These are phyloP conservation scores for Byssochlamys sp. DNA, from an alignment of 2,329 filamentous ascomycete species.

Conservation along the genomic window DNA sequence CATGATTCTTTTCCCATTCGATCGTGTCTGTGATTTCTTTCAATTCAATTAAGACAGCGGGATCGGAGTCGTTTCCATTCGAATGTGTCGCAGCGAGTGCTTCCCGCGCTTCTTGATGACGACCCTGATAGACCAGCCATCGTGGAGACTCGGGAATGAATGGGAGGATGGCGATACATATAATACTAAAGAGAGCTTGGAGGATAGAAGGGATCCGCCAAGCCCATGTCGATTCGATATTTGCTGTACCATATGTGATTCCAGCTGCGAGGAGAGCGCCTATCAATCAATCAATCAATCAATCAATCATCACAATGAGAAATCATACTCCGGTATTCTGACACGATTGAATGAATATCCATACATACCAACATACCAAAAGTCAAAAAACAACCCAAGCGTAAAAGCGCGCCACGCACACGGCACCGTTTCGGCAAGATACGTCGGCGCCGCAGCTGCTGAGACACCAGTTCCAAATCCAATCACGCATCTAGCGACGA, in stretches of 20 bases:
- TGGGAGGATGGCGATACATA: constrained; percentile 35
- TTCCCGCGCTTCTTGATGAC: constrained; percentile 32
- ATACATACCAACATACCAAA: constrained; percentile 15
- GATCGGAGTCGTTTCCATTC: constrained; percentile 34
- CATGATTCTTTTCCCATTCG: constrained; percentile 36
- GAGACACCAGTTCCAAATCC: constrained; percentile 39
- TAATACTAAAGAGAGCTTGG: constrained; percentile 29
- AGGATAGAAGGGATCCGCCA: constrained; percentile 39
- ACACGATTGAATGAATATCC: neutral
- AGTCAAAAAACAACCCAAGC: constrained; percentile 32
- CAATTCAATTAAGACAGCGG: constrained; percentile 31
- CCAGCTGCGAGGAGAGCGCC: constrained; percentile 41
- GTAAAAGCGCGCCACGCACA: constrained; percentile 38
- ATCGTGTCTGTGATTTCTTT: constrained; percentile 42
- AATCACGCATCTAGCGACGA: constrained; percentile 38
- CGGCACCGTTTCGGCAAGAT: constrained; percentile 43
- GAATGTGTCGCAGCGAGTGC: constrained; percentile 38
- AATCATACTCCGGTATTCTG: neutral
- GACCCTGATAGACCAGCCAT: constrained; percentile 37
- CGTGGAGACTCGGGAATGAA: constrained; percentile 42
- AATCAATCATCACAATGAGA: neutral
- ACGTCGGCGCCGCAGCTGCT: constrained; percentile 38
- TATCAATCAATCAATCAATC: neutral
- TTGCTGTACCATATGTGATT: constrained; percentile 36
- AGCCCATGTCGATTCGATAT: constrained; percentile 38